Percentiles rank a stretch among this genome's conserved stretches.
Conservation (phyloP, 306 rosid genomes). For the Abrus pulchellus region DNA sequence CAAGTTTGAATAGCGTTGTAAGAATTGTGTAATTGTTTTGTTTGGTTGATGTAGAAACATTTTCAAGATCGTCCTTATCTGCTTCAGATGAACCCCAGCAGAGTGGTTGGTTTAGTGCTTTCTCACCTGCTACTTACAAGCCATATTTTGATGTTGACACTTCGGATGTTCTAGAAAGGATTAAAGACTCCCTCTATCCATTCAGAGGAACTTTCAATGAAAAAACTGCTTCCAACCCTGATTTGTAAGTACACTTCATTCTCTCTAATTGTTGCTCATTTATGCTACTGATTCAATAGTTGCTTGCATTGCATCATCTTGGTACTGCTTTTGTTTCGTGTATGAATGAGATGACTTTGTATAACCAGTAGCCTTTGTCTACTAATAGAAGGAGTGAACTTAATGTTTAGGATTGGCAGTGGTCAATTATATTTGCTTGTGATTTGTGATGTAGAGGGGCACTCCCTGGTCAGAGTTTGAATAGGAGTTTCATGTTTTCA, state of each 20-base stretch:
- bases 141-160: constrained; percentile 91
- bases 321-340: not conserved
- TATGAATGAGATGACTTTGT: not conserved
- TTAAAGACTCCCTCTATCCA: constrained; percentile 83
- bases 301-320: too few relatives aligned
- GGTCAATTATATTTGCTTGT: not conserved
- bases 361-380: not conserved
- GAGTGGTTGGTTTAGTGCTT: constrained; percentile 76
- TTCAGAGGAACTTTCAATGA: constrained; percentile 91
- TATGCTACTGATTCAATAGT: too few relatives aligned
- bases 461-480: not conserved
- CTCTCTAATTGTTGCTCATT: not conserved
- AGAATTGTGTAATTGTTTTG: constrained; percentile 22
- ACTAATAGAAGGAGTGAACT: constrained; percentile 7
- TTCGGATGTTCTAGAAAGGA: constrained; percentile 87
- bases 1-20: too few relatives aligned
- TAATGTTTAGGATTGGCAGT: not conserved
- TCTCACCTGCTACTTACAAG: constrained; percentile 78
- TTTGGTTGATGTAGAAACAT: constrained; percentile 65
- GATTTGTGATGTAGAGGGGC: not conserved
- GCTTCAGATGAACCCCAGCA: constrained; percentile 89
- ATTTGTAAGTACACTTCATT: constrained; percentile 72
- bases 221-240: constrained; percentile 85
- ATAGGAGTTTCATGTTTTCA: constrained; percentile 19
- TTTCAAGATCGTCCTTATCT: constrained; percentile 76